Base-by-base conservation (phyloP, 176 grass and related monocot species). In the Rhynchospora tenuis region DNA sequence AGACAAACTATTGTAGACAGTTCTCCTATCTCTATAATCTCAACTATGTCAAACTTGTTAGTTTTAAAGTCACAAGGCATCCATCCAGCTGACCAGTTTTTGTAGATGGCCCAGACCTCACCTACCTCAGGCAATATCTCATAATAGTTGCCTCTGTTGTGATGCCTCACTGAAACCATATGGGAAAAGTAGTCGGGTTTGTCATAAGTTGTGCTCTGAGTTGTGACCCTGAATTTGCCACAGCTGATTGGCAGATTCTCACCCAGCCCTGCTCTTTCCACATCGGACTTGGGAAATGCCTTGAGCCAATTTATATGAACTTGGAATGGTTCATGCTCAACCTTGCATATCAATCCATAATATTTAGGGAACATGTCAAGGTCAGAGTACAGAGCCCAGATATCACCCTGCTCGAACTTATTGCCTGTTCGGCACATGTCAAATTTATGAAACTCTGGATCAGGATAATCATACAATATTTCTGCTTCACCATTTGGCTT, bases 251-350 rank as follows among this genome's bases (percentile, higher is more conserved):
- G 89, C 19, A 94, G 78, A 17, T 85, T 73, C 83, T 83, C 52
- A 16, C 64, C 28, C 42, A 91, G 55, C 95, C 92, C 94, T 29
- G 0, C 7, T 87, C 78, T 87, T 81, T 91, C 90, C 75, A 89
- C 84, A 20, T 85, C 82, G 52, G 58, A 46, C 38, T 67, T 6
- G 73, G 95, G 89, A 48, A 87, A 90, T 27, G 63, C 84, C 64
- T 94, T 89, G 14, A 98, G 92, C 95, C 95, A 98, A 76, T 63
- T 81, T 65, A 98, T 71, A 58, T 98, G 38, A 29, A 93, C 90
- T 76, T 63, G 87, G 57, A 85, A 88, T 17, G 86, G 84, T 29
- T 91, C 74, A 62, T 27, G 23, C 64, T 83, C 59, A 7, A 98
- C 92, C 87, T 95, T 89, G 46, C 33, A 85, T 87, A 98, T 69